Evolutionary conservation across 164 flowering plant genomes (phyloP).

Genomic region (Dillenia suffruticosa): DNA sequence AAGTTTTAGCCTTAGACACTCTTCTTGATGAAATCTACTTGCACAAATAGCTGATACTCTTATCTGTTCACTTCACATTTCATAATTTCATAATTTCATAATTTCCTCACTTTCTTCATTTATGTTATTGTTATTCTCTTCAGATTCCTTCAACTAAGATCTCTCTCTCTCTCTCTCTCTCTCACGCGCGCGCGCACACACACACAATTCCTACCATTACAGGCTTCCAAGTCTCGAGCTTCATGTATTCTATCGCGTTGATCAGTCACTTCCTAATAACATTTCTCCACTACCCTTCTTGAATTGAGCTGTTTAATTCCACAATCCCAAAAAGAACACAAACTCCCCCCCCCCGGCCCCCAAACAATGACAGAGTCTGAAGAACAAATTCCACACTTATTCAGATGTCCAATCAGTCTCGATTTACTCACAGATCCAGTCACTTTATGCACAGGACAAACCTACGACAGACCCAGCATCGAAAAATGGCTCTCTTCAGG

Average conservation of each 20-base stretch:
- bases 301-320: constrained; percentile 4
- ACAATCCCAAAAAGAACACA: neutral
- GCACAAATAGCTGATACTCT: too few relatives aligned
- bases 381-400: constrained; percentile 51
- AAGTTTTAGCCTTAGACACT: too few relatives aligned
- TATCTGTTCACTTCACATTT: neutral
- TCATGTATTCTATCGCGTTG: neutral
- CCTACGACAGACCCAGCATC: constrained; percentile 68
- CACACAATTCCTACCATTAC: too few relatives aligned
- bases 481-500: constrained; percentile 69
- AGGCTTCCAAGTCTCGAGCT: too few relatives aligned
- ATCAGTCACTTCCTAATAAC: neutral
- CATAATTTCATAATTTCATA: neutral
- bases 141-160: neutral
- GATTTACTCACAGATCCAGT: constrained; percentile 80
- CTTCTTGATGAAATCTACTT: too few relatives aligned
- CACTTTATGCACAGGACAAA: constrained; percentile 74
- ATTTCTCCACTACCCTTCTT: constrained; percentile 2
- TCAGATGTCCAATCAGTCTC: constrained; percentile 70
- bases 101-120: neutral
- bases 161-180: too few relatives aligned
- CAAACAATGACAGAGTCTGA: constrained; percentile 28
- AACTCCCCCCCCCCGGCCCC: neutral
- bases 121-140: neutral
- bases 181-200: too few relatives aligned